Evolutionary conservation across 2,329 filamentous ascomycete species (phyloP).

Genomic region (Trichoderma brevicompactum): DNA sequence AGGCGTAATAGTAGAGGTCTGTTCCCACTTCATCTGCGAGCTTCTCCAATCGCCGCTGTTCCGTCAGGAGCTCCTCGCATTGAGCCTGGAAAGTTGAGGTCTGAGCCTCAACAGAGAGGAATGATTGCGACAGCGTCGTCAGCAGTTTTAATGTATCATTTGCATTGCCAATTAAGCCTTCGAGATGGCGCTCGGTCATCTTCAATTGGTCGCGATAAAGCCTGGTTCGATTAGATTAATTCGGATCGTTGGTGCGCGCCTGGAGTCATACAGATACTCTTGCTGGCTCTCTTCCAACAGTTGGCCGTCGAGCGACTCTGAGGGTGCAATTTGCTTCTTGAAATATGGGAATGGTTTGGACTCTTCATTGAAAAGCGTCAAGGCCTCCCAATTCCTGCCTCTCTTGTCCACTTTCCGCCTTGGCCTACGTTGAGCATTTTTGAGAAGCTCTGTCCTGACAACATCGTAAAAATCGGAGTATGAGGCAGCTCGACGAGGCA

Average conservation of each 20-base stretch:
- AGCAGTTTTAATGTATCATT: conserved; percentile 76
- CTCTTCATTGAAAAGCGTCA: conserved; percentile 43
- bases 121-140: conserved; percentile 79
- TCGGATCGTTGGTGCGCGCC: neutral
- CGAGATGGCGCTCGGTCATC: conserved; percentile 80
- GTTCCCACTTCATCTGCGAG: conserved; percentile 84
- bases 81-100: conserved; percentile 92
- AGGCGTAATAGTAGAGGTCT: conserved; percentile 92
- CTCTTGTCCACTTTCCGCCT: conserved; percentile 45
- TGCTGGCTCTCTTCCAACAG: conserved; percentile 82
- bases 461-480: conserved; percentile 74
- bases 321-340: conserved; percentile 34
- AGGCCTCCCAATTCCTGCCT: conserved; percentile 56
- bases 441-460: conserved; percentile 60
- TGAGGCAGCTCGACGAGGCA: conserved; percentile 72
- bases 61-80: conserved; percentile 83
- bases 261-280: conserved; percentile 72
- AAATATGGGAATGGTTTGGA: conserved; percentile 33
- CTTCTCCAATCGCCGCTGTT: conserved; percentile 77
- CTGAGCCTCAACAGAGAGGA: conserved; percentile 84
- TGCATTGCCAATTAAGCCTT: conserved; percentile 76
- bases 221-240: conserved; percentile 49
- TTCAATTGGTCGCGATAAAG: conserved; percentile 81
- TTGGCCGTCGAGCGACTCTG: conserved; percentile 60
- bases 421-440: conserved; percentile 51